Base-by-base conservation (phyloP, 768 basidiomycete genomes). In the Mycena alexandri region DNA sequence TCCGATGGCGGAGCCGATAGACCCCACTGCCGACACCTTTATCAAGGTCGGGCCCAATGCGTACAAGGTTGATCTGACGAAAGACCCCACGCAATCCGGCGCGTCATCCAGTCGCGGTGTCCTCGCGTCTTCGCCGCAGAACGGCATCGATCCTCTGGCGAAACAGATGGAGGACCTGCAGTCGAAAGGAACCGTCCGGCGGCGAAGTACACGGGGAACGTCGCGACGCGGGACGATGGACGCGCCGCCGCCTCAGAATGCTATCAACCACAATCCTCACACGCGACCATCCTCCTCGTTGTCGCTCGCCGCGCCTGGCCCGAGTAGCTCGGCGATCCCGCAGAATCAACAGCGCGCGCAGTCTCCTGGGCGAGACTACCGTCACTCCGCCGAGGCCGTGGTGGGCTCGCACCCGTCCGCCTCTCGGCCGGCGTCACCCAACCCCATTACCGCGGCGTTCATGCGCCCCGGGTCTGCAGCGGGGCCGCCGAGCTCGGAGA, bases 351-450 rank as follows among this genome's bases (percentile, higher is more conserved):
- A 64, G 29, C 69, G 69, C 13, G 44, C 66, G n/a, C 65, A 38
- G 36, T 75, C 78, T 14, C 76, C 79, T 5, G 77, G 82, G 19
- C 83, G 87, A 25, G 92, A 95, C 76, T 95, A 93, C 72, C 85
- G 89, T 55, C 87, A 88, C 60, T 90, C 89, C 21, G 94, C 93
- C 0, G 90, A 95, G 64, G 70, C 89, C 44, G 85, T 96, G 34
- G 92, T 96, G n/a, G 94, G 94, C 19, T 77, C 83, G 0, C 91
- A 92, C 70, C 95, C 94, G 0, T 81, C 86, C 11, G 75, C 83
- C 0, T 94, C 93, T 7, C 89, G 94, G 34, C 86, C 96, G 0
- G 72, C 86, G 5, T 94, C 95, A 0, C 94, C 95, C 2, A 90
- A 88, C 61, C 81, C 85, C 5, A 71, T 71, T 5, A 89, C 84